These are phyloP conservation scores for Paraleonurus japonicus DNA, from an alignment of 257 asterid genomes.

Conservation along the genomic window DNA sequence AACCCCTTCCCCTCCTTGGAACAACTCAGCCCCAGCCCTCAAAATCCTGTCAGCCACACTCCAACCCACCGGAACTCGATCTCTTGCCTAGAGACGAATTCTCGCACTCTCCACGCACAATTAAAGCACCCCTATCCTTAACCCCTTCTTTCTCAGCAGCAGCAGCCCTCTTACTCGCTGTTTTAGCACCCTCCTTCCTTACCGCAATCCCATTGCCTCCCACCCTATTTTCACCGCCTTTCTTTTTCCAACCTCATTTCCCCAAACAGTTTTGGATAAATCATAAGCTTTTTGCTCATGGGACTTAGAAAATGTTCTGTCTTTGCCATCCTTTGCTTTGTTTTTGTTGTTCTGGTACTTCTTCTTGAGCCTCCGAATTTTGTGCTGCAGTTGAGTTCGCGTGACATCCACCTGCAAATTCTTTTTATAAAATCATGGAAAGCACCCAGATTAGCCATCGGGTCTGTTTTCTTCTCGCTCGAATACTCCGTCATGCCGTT, in stretches of 20 bases:
- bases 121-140: slow-evolving; percentile 18
- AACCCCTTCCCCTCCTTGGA: slow-evolving; percentile 29
- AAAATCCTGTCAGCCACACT: slow-evolving; percentile 40
- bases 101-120: slow-evolving; percentile 13
- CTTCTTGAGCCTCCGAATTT: slow-evolving; percentile 53
- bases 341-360: slow-evolving; percentile 45
- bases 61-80: slow-evolving; percentile 7
- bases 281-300: slow-evolving; percentile 54
- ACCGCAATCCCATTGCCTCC: slow-evolving; percentile 24
- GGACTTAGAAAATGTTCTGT: slow-evolving; percentile 32
- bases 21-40: slow-evolving; percentile 28
- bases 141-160: slow-evolving; percentile 21
- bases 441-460: slow-evolving; percentile 35
- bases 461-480: slow-evolving; percentile 38
- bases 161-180: no score
- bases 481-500: slow-evolving; percentile 53
- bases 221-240: slow-evolving; percentile 21
- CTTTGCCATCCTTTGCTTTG: slow-evolving; percentile 44
- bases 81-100: background rate
- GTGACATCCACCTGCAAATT: slow-evolving; percentile 42
- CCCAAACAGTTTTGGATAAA: slow-evolving; percentile 54
- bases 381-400: slow-evolving; percentile 52
- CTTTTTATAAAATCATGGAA: slow-evolving; percentile 52
- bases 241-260: slow-evolving; percentile 22
- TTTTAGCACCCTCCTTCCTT: slow-evolving; percentile 24